Percentiles rank a stretch among this genome's conserved stretches.
Conservation (phyloP, 495 filamentous ascomycete genomes). For the Apiosordaria backusii region DNA sequence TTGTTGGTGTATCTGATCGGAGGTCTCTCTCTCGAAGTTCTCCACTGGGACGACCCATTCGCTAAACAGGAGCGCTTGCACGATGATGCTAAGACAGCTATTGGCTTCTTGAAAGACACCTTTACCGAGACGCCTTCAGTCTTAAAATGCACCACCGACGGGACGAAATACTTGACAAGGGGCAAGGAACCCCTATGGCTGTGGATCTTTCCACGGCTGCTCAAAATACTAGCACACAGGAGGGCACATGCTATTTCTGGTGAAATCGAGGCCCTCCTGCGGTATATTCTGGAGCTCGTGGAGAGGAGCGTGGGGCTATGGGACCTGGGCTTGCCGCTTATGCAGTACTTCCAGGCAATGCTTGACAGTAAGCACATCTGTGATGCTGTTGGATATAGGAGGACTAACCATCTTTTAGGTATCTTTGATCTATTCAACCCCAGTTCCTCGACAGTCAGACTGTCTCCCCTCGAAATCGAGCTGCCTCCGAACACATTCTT, state of each 20-base stretch:
- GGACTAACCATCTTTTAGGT: constrained; percentile 11
- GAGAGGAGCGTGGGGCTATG: constrained; percentile 40
- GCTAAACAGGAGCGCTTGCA: constrained; percentile 48
- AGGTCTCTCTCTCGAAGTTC: constrained; percentile 70
- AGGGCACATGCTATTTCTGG: constrained; percentile 39
- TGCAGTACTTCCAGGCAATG: constrained; percentile 42
- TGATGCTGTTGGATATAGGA: neutral
- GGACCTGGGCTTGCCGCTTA: constrained; percentile 42
- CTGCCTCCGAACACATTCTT: constrained; percentile 26
- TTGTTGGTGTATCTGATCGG: constrained; percentile 80
- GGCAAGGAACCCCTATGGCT: constrained; percentile 65
- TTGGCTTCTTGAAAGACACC: constrained; percentile 59
- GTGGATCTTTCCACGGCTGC: constrained; percentile 70
- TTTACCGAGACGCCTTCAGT: constrained; percentile 71
- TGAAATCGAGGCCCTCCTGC: constrained; percentile 51
- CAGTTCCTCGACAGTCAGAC: neutral
- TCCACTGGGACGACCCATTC: constrained; percentile 58
- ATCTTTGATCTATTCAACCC: constrained; percentile 22
- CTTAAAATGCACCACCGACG: constrained; percentile 50
- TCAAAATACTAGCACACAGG: constrained; percentile 52
- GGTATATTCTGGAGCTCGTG: constrained; percentile 39
- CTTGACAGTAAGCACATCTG: constrained; percentile 33
- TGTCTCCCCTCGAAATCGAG: constrained; percentile 15
- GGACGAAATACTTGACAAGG: constrained; percentile 40
- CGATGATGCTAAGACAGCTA: constrained; percentile 65